These are phyloP conservation scores for Rhizopogon vesiculosus DNA, from an alignment of 768 basidiomycete genomes.

Conservation along the genomic window DNA sequence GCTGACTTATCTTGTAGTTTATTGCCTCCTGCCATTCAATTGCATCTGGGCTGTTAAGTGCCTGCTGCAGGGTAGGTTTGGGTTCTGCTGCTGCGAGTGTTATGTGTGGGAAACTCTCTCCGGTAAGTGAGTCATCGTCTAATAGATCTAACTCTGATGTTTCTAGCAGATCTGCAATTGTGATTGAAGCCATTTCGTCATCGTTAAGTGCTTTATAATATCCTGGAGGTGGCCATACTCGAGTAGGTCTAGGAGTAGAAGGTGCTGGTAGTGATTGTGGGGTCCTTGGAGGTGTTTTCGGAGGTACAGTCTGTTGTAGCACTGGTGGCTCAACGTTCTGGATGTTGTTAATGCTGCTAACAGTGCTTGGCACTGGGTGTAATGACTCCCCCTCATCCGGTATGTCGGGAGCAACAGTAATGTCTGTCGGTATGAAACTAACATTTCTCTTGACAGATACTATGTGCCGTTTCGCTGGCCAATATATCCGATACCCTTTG, in stretches of 20 bases:
- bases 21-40: conserved; percentile 4
- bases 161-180: not conserved
- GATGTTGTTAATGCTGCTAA: not conserved
- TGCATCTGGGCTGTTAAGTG: conserved; percentile 1
- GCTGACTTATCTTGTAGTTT: conserved; percentile 9
- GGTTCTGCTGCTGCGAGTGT: not conserved
- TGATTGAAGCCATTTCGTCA: not conserved
- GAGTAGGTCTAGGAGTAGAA: not conserved
- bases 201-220: not conserved
- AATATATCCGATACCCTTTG: conserved; percentile 30
- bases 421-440: conserved; percentile 1
- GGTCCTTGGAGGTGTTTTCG: not conserved
- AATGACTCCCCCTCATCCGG: conserved; percentile 5
- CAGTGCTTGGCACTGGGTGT: not conserved
- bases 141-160: not conserved
- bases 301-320: not conserved
- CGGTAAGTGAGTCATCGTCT: not conserved
- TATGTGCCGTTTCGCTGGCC: conserved; percentile 18
- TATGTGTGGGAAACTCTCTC: no score
- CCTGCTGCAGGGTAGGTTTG: no score
- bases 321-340: not conserved
- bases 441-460: conserved; percentile 26
- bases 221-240: not conserved
- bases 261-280: conserved; percentile 14
- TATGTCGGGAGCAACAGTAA: not conserved